These are phyloP conservation scores for Tricholoma matsutake DNA, from an alignment of 768 basidiomycete species.

Conservation along the genomic window DNA sequence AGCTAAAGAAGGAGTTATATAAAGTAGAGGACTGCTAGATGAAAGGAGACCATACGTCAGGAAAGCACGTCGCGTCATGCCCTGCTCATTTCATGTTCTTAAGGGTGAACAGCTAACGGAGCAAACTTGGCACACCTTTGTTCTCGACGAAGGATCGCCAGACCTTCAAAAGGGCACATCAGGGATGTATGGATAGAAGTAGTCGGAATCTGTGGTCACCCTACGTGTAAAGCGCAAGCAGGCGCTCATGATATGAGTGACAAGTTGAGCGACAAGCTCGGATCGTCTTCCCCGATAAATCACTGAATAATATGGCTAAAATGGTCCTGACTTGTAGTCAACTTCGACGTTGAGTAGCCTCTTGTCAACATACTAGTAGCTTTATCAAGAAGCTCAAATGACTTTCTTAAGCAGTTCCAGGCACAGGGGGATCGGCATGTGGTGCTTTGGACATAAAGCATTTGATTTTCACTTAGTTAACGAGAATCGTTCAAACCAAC, in stretches of 20 bases:
- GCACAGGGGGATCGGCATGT: neutral
- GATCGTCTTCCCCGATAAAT: too few relatives aligned
- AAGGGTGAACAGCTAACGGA: neutral
- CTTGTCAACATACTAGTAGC: neutral
- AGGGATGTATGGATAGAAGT: too few relatives aligned
- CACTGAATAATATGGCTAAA: neutral
- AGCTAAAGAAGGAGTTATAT: constrained; percentile 41
- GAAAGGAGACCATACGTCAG: constrained; percentile 48
- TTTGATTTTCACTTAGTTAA: neutral
- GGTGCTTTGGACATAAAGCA: neutral
- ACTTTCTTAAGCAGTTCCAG: neutral
- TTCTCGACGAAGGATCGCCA: constrained; percentile 81
- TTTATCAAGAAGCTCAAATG: neutral
- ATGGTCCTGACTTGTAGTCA: neutral
- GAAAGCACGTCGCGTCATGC: constrained; percentile 78
- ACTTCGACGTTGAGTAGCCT: neutral
- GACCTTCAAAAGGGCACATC: constrained; percentile 42
- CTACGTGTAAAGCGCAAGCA: constrained; percentile 69
- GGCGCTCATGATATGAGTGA: constrained; percentile 52
- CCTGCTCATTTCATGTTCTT: constrained; percentile 39
- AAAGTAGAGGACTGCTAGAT: neutral
- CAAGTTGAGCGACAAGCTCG: too few relatives aligned
- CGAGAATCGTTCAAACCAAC: neutral
- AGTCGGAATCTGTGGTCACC: constrained; percentile 30
- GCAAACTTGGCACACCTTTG: constrained; percentile 44